These are phyloP conservation scores for Ophiostoma ips DNA, from an alignment of 2,329 filamentous ascomycete genomes.

Conservation along the genomic window DNA sequence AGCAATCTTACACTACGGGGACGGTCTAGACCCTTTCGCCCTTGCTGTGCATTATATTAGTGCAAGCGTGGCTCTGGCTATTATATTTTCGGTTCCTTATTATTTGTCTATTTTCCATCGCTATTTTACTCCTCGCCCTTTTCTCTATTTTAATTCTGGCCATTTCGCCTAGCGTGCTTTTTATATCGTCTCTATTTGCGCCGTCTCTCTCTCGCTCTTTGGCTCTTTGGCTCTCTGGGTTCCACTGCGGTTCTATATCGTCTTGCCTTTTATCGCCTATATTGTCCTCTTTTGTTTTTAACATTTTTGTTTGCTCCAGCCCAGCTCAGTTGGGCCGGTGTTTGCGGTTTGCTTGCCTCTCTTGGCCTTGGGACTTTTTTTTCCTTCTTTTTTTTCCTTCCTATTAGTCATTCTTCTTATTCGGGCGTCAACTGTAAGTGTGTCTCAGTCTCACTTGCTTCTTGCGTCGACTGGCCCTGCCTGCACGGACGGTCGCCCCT, in stretches of 20 bases:
- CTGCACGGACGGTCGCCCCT: not conserved
- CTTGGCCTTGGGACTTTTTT: too few species aligned
- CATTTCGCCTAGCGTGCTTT: not conserved
- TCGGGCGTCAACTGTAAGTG: too few species aligned
- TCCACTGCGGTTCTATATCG: too few species aligned
- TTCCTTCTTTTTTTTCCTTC: too few species aligned
- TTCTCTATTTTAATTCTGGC: not conserved
- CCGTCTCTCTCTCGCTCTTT: too few species aligned
- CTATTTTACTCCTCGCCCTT: not conserved
- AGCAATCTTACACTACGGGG: constrained; percentile 7
- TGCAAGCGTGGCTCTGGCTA: constrained; percentile 4
- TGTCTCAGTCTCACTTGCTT: too few species aligned
- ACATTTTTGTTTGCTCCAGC: not conserved
- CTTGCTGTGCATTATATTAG: constrained; percentile 5
- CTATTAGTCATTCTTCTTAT: too few species aligned
- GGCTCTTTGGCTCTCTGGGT: too few species aligned
- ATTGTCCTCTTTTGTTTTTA: not conserved
- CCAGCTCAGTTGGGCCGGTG: not conserved
- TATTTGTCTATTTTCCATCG: not conserved
- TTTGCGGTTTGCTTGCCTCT: too few species aligned
- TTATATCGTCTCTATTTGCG: too few species aligned
- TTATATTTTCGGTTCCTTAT: constrained; percentile 1
- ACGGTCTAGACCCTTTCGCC: constrained; percentile 9
- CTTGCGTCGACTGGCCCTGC: not conserved
- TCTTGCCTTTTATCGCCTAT: too few species aligned